Evolutionary conservation across 2,329 filamentous ascomycete species (phyloP).

Genomic region (Decorospora gaudefroyi): DNA sequence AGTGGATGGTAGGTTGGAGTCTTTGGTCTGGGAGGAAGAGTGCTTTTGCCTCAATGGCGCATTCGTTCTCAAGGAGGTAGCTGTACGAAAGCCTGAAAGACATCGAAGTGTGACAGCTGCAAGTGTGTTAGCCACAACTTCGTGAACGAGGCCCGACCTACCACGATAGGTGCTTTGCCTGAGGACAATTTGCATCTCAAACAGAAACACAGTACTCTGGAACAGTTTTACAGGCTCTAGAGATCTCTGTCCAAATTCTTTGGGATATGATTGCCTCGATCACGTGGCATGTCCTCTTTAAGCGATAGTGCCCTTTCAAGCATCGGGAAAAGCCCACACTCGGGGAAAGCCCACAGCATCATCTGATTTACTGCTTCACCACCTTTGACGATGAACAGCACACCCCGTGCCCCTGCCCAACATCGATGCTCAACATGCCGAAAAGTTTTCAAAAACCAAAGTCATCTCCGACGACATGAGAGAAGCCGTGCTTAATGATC

Average conservation of each 20-base stretch:
- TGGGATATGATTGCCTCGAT: too few relatives aligned
- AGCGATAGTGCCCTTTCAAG: not conserved
- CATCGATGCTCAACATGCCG: not conserved
- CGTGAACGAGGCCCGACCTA: too few relatives aligned
- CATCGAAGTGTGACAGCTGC: too few relatives aligned
- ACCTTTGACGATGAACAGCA: not conserved
- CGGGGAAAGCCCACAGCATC: constrained; percentile 12
- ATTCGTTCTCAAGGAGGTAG: not conserved
- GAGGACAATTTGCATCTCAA: too few relatives aligned
- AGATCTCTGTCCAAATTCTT: too few relatives aligned
- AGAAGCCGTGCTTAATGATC: not conserved
- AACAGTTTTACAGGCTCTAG: too few relatives aligned
- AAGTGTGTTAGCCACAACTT: too few relatives aligned
- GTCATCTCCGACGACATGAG: not conserved
- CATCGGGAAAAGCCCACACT: constrained; percentile 14
- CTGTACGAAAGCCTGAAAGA: not conserved
- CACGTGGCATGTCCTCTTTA: constrained; percentile 3
- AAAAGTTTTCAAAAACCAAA: not conserved
- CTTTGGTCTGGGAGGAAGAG: not conserved
- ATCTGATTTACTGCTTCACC: not conserved
- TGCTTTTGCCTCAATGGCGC: not conserved
- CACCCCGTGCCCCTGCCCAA: not conserved
- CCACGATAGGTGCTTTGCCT: too few relatives aligned
- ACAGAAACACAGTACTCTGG: too few relatives aligned
- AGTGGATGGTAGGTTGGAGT: constrained; percentile 1